Evolutionary conservation across 768 basidiomycete species (phyloP).

Genomic region (Pleurotus eryngii): DNA sequence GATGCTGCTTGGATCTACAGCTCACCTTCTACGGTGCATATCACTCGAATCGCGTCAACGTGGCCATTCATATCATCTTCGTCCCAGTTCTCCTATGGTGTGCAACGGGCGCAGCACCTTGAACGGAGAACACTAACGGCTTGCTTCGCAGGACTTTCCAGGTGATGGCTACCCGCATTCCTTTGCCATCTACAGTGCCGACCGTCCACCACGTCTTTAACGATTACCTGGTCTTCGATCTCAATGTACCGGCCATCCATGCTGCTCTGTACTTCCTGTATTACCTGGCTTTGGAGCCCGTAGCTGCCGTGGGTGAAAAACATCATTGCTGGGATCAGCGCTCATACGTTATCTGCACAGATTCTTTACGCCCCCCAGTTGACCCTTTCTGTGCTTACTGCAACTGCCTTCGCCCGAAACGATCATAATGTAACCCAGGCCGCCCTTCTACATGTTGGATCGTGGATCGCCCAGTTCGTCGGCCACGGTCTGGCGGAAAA

Average conservation of each 20-base stretch:
- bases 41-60: slow-evolving; percentile 79
- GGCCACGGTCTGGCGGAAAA: slow-evolving; percentile 88
- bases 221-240: slow-evolving; percentile 64
- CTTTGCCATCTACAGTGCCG: slow-evolving; percentile 55
- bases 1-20: slow-evolving; percentile 32
- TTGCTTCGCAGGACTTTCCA: slow-evolving; percentile 52
- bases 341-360: slow-evolving; percentile 34
- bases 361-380: slow-evolving; percentile 78
- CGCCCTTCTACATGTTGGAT: slow-evolving; percentile 52
- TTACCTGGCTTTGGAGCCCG: slow-evolving; percentile 78
- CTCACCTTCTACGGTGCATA: slow-evolving; percentile 93
- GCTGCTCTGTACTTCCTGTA: slow-evolving; percentile 63
- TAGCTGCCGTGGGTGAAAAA: slow-evolving; percentile 69
- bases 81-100: slow-evolving; percentile 86
- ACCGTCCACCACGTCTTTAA: slow-evolving; percentile 48
- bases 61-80: slow-evolving; percentile 81
- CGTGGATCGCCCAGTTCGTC: slow-evolving; percentile 90
- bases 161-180: slow-evolving; percentile 48
- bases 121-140: neutral
- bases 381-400: slow-evolving; percentile 58
- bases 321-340: neutral
- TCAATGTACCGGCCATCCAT: slow-evolving; percentile 62
- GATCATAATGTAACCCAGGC: slow-evolving; percentile 55
- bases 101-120: slow-evolving; percentile 10
- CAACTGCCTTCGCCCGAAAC: slow-evolving; percentile 60